phyloP scores from a whole-genome alignment of 78 protist genomes.

The Dictyostelium brefeldianum region DNA sequence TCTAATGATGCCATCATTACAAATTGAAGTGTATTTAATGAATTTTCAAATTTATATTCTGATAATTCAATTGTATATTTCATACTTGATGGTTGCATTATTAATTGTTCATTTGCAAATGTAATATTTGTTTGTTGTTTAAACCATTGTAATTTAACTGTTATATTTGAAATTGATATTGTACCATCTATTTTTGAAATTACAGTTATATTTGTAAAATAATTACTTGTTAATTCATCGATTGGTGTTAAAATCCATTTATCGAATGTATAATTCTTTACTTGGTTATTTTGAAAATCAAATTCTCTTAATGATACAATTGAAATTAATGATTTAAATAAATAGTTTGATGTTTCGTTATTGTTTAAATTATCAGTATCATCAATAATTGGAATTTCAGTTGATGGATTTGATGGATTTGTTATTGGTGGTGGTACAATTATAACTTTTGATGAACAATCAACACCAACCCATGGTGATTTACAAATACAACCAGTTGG shows the following conservation, averaged over 20 bases:
- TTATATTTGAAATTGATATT: too few relatives aligned
- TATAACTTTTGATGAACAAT: background rate
- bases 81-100: too few relatives aligned
- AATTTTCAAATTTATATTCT: too few relatives aligned
- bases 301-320: conserved; percentile 24
- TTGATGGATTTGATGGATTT: background rate
- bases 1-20: too few relatives aligned
- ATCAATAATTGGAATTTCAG: background rate
- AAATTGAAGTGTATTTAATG: too few relatives aligned
- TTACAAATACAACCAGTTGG: conserved; percentile 3
- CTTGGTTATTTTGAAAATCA: background rate
- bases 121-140: too few relatives aligned
- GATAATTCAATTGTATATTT: too few relatives aligned
- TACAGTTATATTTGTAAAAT: background rate
- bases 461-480: background rate
- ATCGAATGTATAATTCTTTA: background rate
- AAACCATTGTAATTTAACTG: too few relatives aligned
- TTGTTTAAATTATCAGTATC: background rate
- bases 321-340: background rate
- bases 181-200: too few relatives aligned
- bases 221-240: background rate
- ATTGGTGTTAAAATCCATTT: conserved; percentile 23
- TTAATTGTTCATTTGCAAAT: too few relatives aligned
- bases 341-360: background rate
- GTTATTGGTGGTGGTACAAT: background rate